Conservation (phyloP, 257 asterid species). For the Lavandula angustifolia region DNA sequence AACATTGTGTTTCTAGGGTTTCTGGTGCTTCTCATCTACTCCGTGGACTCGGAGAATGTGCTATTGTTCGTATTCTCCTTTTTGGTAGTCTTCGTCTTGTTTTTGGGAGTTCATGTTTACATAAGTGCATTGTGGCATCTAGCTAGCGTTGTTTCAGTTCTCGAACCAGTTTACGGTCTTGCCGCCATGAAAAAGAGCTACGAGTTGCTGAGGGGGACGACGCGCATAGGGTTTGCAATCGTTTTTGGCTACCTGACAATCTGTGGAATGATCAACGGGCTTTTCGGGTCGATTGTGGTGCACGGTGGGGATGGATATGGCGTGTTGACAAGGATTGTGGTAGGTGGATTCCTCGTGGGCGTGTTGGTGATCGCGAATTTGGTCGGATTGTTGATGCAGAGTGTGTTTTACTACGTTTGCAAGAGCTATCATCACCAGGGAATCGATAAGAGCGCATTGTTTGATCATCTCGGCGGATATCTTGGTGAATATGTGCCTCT, state of each 20-base stretch:
- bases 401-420: constrained; percentile 93
- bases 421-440: constrained; percentile 91
- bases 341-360: constrained; percentile 91
- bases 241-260: constrained; percentile 66
- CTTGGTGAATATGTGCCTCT: constrained; percentile 97
- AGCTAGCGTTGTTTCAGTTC: constrained; percentile 88
- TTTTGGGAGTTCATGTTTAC: constrained; percentile 78
- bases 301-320: constrained; percentile 73
- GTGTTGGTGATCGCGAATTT: constrained; percentile 82
- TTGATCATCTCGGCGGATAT: constrained; percentile 95
- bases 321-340: constrained; percentile 63
- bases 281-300: constrained; percentile 74
- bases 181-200: constrained; percentile 46
- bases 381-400: constrained; percentile 83
- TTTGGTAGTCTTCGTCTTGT: constrained; percentile 57
- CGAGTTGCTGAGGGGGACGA: constrained; percentile 40
- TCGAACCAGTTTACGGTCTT: constrained; percentile 43
- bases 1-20: constrained; percentile 62
- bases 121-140: constrained; percentile 92
- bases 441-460: constrained; percentile 80
- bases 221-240: constrained; percentile 55
- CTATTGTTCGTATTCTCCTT: constrained; percentile 55
- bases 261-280: constrained; percentile 63
- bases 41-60: constrained; percentile 63
- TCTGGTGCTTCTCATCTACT: constrained; percentile 60